Evolutionary conservation across 352 stramenopile species (phyloP).

Genomic region (Sclerospora graminicola): DNA sequence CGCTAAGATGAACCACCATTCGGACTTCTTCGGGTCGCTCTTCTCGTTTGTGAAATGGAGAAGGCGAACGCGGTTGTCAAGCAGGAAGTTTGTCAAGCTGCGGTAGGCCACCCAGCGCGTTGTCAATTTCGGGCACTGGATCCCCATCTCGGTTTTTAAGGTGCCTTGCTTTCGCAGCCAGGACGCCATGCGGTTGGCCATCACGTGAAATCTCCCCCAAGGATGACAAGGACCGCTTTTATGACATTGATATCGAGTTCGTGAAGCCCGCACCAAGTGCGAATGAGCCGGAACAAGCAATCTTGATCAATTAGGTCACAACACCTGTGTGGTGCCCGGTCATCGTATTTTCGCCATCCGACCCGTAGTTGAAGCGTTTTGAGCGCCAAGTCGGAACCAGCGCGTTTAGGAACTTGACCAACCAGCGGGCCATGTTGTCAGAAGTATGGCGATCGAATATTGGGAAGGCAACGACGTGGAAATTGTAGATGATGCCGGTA

Average conservation of each 20-base stretch:
- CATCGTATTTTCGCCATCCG: not conserved
- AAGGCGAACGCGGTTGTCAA: too few species aligned
- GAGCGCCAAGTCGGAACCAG: not conserved
- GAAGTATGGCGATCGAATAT: too few species aligned
- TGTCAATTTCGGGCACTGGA: too few species aligned
- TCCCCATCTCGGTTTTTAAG: not conserved
- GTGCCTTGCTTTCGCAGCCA: not conserved
- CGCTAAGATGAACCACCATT: not conserved
- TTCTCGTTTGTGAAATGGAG: not conserved
- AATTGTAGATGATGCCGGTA: too few species aligned
- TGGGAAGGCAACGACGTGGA: too few species aligned
- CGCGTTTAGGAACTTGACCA: too few species aligned
- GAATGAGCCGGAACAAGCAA: not conserved
- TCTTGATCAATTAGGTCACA: not conserved
- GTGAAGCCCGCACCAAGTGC: not conserved
- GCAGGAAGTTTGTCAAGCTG: too few species aligned
- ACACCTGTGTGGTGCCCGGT: not conserved
- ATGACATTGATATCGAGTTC: not conserved
- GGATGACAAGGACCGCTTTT: not conserved
- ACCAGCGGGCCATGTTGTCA: too few species aligned
- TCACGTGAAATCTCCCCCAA: not conserved
- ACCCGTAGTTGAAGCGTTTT: not conserved
- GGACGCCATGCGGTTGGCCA: not conserved
- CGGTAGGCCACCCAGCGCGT: too few species aligned
- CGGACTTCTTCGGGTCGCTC: not conserved